Base-by-base conservation (phyloP, 768 basidiomycete species). In the Paxillus rubicundulus region DNA sequence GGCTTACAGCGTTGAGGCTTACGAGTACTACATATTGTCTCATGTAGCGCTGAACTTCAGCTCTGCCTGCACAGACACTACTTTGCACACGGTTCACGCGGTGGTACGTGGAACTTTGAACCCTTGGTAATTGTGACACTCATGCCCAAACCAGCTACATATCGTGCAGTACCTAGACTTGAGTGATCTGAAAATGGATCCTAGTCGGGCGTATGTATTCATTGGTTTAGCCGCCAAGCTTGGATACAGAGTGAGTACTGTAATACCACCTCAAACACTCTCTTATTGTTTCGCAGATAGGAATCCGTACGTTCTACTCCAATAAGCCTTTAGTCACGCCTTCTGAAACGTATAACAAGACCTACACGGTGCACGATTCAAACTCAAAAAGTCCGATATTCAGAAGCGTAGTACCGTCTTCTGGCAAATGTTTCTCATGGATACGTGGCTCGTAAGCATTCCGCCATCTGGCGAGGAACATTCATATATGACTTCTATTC, bases 361-460 rank as follows among this genome's bases (percentile, higher is more conserved):
- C 62, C 69, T 86, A 33, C 77, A 84, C 50, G 77, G 81, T 45
- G 69, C 74, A 6, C 74, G 82, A 24, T 89, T 86, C 82, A 77
- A 81, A 27, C 71, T 89, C 5, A 71, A 75, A 16, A 71, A 75
- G 24, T 65, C 69, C 18, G 65, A 72, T 37, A 63, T 71, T 16
- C 72, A 82, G 52, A 71, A 74, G 49, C 79, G 87, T 16, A 77
- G 73, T 48, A 72, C 72, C 18, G 69, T 85, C 10, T 88, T 87
- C 62, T 90, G 86, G 85, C 80, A 84, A 44, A 64, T 88, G n/a
- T 87, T 85, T 60, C 58, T 72, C 21, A 62, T 79, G 27, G 87
- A 89, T 59, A 82, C 83, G 0, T 81, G 80, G 76, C 67, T 79
- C 36, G 87, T 89, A 59, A 60, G 63, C 17, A 8, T 10, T 17